Evolutionary conservation across 441 rosid genomes (phyloP).

Genomic region (Syzygium malaccense): DNA sequence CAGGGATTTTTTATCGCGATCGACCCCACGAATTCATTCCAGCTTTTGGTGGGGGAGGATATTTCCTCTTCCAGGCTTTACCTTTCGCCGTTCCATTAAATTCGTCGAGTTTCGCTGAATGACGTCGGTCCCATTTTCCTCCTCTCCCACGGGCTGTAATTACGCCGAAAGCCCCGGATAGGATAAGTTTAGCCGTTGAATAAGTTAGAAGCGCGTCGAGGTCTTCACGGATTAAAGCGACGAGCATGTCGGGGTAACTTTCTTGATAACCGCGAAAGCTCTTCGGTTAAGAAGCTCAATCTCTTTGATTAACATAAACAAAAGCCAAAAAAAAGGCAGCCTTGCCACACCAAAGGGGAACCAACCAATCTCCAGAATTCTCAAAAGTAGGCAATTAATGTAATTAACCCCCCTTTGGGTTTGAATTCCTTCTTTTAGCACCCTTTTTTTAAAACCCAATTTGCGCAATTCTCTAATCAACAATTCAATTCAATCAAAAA

Average conservation of each 20-base stretch:
- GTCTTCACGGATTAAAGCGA: background rate
- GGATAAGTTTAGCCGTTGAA: background rate
- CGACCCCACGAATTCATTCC: background rate
- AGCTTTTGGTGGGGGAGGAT: background rate
- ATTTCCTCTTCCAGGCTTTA: background rate
- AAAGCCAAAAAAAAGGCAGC: too few species aligned
- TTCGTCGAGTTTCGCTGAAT: accelerated
- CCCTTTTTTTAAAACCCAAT: background rate
- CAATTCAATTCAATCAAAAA: background rate
- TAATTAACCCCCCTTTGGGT: background rate
- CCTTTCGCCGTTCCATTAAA: too few species aligned
- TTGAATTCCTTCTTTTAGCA: background rate
- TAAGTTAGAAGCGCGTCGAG: background rate
- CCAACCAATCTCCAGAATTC: background rate
- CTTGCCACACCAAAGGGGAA: background rate
- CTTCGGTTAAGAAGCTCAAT: background rate
- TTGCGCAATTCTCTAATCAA: background rate
- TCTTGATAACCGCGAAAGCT: background rate
- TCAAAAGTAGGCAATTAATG: background rate
- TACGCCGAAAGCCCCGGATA: background rate
- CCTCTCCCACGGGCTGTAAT: accelerated
- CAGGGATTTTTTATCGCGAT: background rate
- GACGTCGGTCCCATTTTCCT: background rate
- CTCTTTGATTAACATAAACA: background rate
- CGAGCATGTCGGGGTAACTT: accelerated